Evolutionary conservation across 148 eudicot species (phyloP).

Genomic region (Fallopia convolvulus): DNA sequence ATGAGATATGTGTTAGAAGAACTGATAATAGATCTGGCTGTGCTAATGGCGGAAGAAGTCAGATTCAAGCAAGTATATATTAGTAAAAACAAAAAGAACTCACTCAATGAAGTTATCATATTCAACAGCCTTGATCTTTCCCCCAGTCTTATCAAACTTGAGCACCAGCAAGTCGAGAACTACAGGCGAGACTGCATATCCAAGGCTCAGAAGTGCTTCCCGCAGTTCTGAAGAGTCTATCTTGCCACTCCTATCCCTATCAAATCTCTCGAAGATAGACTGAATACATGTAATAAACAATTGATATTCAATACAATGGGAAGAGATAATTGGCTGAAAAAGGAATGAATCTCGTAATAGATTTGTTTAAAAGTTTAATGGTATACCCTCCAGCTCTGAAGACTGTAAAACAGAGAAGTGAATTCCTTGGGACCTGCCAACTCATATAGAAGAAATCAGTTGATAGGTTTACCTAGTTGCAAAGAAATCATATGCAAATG

Average conservation of each 20-base stretch:
- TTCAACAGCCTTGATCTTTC: slow-evolving; percentile 66
- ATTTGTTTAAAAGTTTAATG: background rate
- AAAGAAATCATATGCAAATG: no score
- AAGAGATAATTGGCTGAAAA: background rate
- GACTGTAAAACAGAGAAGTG: slow-evolving; percentile 26
- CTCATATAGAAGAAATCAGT: background rate
- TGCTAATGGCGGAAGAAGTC: background rate
- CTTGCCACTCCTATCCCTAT: slow-evolving; percentile 80
- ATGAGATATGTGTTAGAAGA: slow-evolving; percentile 6
- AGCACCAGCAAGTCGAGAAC: slow-evolving; percentile 74
- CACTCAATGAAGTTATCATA: slow-evolving; percentile 97
- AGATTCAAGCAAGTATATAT: background rate
- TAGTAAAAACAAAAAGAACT: slow-evolving; percentile 6
- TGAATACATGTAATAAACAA: slow-evolving; percentile 14
- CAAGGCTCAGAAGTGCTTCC: slow-evolving; percentile 84
- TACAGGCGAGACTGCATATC: slow-evolving; percentile 64
- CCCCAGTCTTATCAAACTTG: slow-evolving; percentile 80
- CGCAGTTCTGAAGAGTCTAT: slow-evolving; percentile 68
- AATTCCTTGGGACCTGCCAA: slow-evolving; percentile 50
- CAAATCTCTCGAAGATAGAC: slow-evolving; percentile 84
- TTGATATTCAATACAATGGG: background rate
- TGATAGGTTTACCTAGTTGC: background rate
- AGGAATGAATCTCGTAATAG: background rate
- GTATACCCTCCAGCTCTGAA: slow-evolving; percentile 38
- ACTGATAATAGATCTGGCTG: background rate